Evolutionary conservation across 2,329 filamentous ascomycete species (phyloP), one percentile per base, ranked within the genome.

Genomic region (Colletotrichum siamense): DNA sequence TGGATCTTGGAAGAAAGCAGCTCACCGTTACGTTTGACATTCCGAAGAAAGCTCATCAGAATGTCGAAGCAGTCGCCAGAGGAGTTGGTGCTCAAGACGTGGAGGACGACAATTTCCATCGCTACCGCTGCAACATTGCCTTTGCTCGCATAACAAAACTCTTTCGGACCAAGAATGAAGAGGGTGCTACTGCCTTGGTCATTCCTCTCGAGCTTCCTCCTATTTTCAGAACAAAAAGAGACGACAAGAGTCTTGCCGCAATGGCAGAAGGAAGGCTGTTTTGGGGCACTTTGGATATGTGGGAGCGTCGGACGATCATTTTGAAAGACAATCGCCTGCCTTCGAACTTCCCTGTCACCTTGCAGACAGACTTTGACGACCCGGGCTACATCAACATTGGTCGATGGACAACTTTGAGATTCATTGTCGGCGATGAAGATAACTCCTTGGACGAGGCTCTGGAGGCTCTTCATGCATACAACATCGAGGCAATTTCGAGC

Each of bases 401-500:
- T 22, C 88, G 89, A 62, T 93, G 91, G 90, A 91, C 88, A 12
- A 88, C 89, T 0, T 89, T 92, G 72, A 85, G 87, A 64, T 80
- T 92, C n/a, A 79, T 84, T 0, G 80, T 92, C 6, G 72, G 82
- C 3, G 78, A 73, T 4, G 68, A 76, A 4, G 78, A 82, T 2
- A 77, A 80, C 1, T 76, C 79, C 4, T 89, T 90, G 79, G 78
- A 82, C 2, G 79, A 84, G 1, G 85, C 94, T 24, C 85, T 88
- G 6, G 82, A 85, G 10, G 90, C 91, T 2, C 86, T 98, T 1
- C 86, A 87, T 13, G 94, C 98, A 78, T 94, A 94, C 85, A 98
- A 98, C 75, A 88, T 98, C 65, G 81, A 85, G 0, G 85, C 93
- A 18, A 39, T 80, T 83, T 24, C 81, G 39, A 49, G 84, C 10